phyloP scores from a whole-genome alignment of 176 grass and related monocot species.

The Carex kokanica region DNA sequence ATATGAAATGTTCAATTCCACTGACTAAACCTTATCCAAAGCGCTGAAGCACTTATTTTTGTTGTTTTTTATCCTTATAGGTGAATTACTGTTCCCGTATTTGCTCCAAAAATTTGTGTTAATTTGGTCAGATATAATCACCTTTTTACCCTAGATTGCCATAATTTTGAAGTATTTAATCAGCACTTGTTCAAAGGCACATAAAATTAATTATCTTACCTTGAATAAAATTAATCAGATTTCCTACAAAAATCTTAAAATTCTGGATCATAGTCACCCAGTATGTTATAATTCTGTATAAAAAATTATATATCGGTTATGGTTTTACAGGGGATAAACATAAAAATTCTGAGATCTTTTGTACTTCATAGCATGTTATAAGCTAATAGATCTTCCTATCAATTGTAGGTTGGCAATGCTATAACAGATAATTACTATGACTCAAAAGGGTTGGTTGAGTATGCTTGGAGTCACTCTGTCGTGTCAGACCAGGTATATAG shows the following conservation, averaged over 20 bases:
- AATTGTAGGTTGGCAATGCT: slow-evolving; percentile 69
- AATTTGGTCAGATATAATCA: background rate
- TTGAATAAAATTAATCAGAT: background rate
- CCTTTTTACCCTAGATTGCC: background rate
- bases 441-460: slow-evolving; percentile 58
- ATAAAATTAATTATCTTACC: background rate
- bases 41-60: background rate
- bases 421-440: slow-evolving; percentile 59
- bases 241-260: background rate
- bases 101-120: background rate
- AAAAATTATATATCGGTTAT: background rate
- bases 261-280: background rate
- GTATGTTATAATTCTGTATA: background rate
- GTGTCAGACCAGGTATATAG: slow-evolving; percentile 51
- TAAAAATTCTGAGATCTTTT: background rate
- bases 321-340: background rate
- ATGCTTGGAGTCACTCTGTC: slow-evolving; percentile 73
- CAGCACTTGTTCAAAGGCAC: background rate
- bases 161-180: background rate
- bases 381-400: background rate
- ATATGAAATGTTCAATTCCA: background rate
- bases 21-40: background rate
- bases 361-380: background rate
- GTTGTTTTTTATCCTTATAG: background rate
- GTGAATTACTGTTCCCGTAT: background rate